These are phyloP conservation scores for Rachicladosporium sp. DNA, from an alignment of 2,329 filamentous ascomycete species.

Conservation along the genomic window DNA sequence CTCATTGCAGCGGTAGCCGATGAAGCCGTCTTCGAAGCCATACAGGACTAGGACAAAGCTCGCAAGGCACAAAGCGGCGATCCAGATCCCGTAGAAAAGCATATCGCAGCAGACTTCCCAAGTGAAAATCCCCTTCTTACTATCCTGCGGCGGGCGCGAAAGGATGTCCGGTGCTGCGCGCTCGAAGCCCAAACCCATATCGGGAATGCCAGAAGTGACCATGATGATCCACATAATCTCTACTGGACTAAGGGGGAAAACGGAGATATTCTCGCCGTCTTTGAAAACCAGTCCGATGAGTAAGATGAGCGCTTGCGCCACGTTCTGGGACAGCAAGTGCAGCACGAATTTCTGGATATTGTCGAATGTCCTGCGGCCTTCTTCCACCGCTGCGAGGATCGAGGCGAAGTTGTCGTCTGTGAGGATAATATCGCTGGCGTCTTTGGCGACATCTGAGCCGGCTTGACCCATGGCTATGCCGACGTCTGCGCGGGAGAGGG, in stretches of 20 bases:
- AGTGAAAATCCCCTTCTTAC: constrained; percentile 59
- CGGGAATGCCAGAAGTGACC: constrained; percentile 76
- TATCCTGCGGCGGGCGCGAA: constrained; percentile 62
- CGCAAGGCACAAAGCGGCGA: constrained; percentile 54
- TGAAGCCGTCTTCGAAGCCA: constrained; percentile 38
- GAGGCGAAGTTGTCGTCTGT: constrained; percentile 83
- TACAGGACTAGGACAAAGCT: constrained; percentile 55
- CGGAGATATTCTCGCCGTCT: constrained; percentile 56
- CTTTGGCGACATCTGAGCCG: constrained; percentile 76
- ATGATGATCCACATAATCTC: constrained; percentile 93
- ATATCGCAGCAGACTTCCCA: constrained; percentile 68
- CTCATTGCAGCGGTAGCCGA: constrained; percentile 51
- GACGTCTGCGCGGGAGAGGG: constrained; percentile 67
- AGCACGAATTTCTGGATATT: constrained; percentile 84
- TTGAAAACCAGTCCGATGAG: constrained; percentile 75
- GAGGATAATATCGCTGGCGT: constrained; percentile 70
- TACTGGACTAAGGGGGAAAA: constrained; percentile 75
- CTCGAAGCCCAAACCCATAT: constrained; percentile 79
- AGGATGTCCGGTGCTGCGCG: constrained; percentile 64
- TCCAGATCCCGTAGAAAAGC: constrained; percentile 65
- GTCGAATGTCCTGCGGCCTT: constrained; percentile 75
- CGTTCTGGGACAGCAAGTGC: constrained; percentile 87
- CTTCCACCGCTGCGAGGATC: constrained; percentile 70
- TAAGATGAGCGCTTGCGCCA: constrained; percentile 75
- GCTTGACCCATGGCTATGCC: constrained; percentile 78